Conservation (phyloP, 495 filamentous ascomycete species). For the Stereocaulon alpinum region DNA sequence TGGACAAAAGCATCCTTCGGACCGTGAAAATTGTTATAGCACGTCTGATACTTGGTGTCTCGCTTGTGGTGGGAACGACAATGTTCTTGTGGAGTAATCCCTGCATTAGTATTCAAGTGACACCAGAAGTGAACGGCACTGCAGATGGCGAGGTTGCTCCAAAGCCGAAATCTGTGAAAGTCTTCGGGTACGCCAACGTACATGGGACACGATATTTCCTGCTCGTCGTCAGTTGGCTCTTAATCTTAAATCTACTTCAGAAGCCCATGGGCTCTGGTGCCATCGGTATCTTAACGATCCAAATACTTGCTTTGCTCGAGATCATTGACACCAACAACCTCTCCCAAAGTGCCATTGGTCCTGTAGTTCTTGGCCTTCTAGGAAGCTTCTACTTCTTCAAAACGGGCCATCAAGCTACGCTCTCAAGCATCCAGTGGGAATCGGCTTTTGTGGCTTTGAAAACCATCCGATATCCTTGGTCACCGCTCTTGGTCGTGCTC, state of each 20-base stretch:
- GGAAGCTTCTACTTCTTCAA: constrained; percentile 95
- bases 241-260: constrained; percentile 67
- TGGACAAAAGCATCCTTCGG: constrained; percentile 53
- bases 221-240: constrained; percentile 64
- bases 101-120: constrained; percentile 50
- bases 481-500: constrained; percentile 65
- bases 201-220: constrained; percentile 87
- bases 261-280: constrained; percentile 92
- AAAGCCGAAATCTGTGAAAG: constrained; percentile 51
- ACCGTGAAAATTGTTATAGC: constrained; percentile 63
- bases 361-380: constrained; percentile 71
- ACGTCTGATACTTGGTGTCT: constrained; percentile 59
- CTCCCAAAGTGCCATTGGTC: constrained; percentile 63
- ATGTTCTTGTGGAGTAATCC: constrained; percentile 68
- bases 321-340: constrained; percentile 72
- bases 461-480: constrained; percentile 79
- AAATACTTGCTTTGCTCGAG: constrained; percentile 79
- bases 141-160: constrained; percentile 30
- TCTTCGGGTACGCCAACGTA: constrained; percentile 85
- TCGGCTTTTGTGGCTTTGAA: constrained; percentile 84
- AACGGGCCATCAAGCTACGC: constrained; percentile 88
- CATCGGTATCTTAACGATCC: constrained; percentile 66
- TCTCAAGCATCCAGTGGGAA: constrained; percentile 91
- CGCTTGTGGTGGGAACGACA: constrained; percentile 55
- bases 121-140: constrained; percentile 18